Conservation (phyloP, 306 rosid species). For the Vachellia pachyceras region DNA sequence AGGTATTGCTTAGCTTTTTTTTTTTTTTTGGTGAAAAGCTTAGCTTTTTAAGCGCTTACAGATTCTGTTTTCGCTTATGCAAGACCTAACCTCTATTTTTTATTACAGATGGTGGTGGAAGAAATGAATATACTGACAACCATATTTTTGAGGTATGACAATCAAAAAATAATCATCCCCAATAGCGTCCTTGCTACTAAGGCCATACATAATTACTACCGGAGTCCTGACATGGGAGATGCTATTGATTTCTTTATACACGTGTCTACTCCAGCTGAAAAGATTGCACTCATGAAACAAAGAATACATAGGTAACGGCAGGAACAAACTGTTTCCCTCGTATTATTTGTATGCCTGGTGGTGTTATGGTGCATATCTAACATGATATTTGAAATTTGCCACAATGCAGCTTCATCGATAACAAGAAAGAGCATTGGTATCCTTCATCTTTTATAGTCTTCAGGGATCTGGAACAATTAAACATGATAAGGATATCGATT, state of each 20-base stretch:
- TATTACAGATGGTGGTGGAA: conserved; percentile 71
- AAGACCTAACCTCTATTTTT: conserved; percentile 21
- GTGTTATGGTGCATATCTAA: neutral
- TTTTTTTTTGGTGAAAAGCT: too few relatives aligned
- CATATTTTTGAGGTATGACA: conserved; percentile 63
- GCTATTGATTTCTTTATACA: conserved; percentile 66
- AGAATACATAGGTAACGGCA: conserved; percentile 57
- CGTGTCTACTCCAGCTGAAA: conserved; percentile 68
- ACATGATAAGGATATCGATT: conserved; percentile 49
- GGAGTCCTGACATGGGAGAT: conserved; percentile 78
- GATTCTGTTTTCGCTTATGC: too few relatives aligned
- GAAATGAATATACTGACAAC: conserved; percentile 84
- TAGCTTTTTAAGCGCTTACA: neutral
- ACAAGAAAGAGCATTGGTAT: conserved; percentile 73
- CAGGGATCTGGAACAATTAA: conserved; percentile 56
- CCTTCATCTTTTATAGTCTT: conserved; percentile 53
- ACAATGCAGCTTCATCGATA: conserved; percentile 55
- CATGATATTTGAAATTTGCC: neutral
- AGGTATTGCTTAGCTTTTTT: too few relatives aligned
- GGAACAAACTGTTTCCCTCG: neutral
- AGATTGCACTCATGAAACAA: conserved; percentile 53
- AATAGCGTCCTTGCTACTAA: conserved; percentile 64
- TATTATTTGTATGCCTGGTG: neutral
- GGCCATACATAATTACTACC: conserved; percentile 60
- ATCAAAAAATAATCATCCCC: conserved; percentile 54